Conservation (phyloP, 1,284 basidiomycete species). For the Cutaneotrichosporon sp. region DNA sequence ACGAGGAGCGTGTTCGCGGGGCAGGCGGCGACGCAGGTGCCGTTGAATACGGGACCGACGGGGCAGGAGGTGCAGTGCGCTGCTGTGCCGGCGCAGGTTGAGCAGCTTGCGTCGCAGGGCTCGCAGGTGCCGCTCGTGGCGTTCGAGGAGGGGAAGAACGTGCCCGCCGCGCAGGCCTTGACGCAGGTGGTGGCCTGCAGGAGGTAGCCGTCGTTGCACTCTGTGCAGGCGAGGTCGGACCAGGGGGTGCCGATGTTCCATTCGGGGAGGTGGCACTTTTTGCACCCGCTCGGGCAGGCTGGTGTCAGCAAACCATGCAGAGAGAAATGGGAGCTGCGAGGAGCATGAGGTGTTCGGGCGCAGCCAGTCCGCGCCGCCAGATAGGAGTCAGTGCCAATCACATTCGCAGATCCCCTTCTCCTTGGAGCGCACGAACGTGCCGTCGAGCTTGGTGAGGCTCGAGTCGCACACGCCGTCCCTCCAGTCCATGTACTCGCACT, state of each 20-base stretch:
- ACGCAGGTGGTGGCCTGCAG: conserved; percentile 48
- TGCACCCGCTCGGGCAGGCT: conserved; percentile 54
- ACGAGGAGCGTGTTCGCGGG: conserved; percentile 38
- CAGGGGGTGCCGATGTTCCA: conserved; percentile 41
- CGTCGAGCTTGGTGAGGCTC: conserved; percentile 30
- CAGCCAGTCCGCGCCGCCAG: too few species aligned
- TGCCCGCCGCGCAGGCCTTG: conserved; percentile 43
- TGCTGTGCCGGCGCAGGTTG: conserved; percentile 43
- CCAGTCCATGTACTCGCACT: conserved; percentile 50
- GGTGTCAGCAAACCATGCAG: conserved; percentile 14
- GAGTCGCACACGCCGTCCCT: conserved; percentile 52
- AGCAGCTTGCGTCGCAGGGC: conserved; percentile 51
- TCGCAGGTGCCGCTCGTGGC: conserved; percentile 45
- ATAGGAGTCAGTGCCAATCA: too few species aligned
- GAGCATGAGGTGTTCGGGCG: too few species aligned
- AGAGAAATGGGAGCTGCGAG: too few species aligned
- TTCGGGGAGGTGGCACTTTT: conserved; percentile 46
- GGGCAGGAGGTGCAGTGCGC: conserved; percentile 49
- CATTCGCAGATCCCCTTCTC: conserved; percentile 51
- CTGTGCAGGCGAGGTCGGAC: conserved; percentile 39
- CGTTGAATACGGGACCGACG: conserved; percentile 40
- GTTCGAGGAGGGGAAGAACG: conserved; percentile 15
- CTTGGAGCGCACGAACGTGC: conserved; percentile 50
- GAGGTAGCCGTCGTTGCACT: conserved; percentile 54
- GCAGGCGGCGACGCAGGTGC: conserved; percentile 49